Evolutionary conservation across 2,329 filamentous ascomycete species (phyloP).

Genomic region (Cercospora sp.): DNA sequence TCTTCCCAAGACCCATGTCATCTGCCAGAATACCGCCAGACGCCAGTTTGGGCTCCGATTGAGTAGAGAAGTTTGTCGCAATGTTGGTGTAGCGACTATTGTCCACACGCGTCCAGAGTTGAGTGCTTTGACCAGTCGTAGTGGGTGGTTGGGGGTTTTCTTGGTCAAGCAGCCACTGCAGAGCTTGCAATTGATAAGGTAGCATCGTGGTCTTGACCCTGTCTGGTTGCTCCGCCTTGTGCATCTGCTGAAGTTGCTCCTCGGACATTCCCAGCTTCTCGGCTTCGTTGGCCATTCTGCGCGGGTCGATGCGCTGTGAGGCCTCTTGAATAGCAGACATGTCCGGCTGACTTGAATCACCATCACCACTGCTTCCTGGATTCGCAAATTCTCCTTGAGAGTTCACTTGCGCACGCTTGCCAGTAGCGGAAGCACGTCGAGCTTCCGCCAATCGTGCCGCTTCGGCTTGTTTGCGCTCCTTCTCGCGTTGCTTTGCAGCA

Average conservation of each 20-base stretch:
- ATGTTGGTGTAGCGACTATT: constrained; percentile 60
- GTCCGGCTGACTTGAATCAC: constrained; percentile 40
- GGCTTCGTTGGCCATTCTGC: constrained; percentile 63
- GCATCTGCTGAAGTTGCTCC: constrained; percentile 68
- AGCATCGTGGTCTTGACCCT: constrained; percentile 67
- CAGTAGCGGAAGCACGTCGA: constrained; percentile 30
- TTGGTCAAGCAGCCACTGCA: constrained; percentile 78
- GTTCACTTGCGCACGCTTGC: constrained; percentile 11
- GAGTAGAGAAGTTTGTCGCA: constrained; percentile 67
- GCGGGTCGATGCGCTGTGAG: constrained; percentile 67
- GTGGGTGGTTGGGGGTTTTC: constrained; percentile 69
- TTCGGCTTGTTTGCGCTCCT: constrained; percentile 25
- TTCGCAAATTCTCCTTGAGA: constrained; percentile 18
- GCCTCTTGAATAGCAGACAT: constrained; percentile 65
- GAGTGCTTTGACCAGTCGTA: constrained; percentile 63
- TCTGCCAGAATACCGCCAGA: constrained; percentile 85
- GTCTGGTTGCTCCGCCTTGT: constrained; percentile 67
- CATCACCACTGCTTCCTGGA: constrained; percentile 11
- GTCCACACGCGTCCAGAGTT: constrained; percentile 71
- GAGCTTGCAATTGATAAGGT: constrained; percentile 76
- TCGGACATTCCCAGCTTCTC: constrained; percentile 73
- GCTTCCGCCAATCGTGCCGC: constrained; percentile 30
- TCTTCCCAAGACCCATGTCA: constrained; percentile 92
- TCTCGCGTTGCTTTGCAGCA: constrained; percentile 32
- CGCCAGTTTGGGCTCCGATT: constrained; percentile 61